These are phyloP conservation scores for Nicotiana undulata DNA, from an alignment of 257 asterid species.

Conservation along the genomic window DNA sequence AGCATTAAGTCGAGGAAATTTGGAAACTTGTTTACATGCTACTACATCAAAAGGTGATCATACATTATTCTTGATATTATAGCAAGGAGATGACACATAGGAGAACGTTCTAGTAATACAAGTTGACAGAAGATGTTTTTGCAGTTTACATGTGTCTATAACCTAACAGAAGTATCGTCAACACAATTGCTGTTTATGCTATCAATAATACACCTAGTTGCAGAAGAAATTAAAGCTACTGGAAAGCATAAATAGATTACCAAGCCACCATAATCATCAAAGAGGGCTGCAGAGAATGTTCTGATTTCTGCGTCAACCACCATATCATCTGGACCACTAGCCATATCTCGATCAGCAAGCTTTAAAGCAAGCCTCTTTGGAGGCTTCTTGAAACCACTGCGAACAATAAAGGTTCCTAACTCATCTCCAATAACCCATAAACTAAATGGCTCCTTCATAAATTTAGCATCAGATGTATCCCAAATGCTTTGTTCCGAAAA, in stretches of 20 bases:
- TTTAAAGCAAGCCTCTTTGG: conserved; percentile 82
- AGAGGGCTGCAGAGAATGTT: conserved; percentile 89
- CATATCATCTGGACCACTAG: conserved; percentile 59
- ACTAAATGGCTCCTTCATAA: conserved; percentile 60
- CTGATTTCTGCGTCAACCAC: conserved; percentile 71
- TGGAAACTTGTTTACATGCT: not conserved
- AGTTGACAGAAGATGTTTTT: not conserved
- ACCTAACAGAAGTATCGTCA: not conserved
- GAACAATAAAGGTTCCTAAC: conserved; percentile 70
- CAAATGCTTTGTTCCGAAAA: conserved; percentile 76
- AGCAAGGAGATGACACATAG: not conserved
- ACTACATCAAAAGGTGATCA: conserved; percentile 1
- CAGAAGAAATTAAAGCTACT: not conserved
- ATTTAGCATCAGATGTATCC: conserved; percentile 79
- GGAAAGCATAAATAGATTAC: conserved; percentile 28
- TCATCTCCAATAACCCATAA: conserved; percentile 78
- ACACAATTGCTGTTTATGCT: not conserved
- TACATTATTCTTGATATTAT: not conserved
- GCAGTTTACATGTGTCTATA: not conserved
- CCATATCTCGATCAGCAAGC: conserved; percentile 59
- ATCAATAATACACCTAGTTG: not conserved
- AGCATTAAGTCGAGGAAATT: not conserved
- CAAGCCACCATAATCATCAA: conserved; percentile 95
- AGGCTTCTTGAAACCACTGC: conserved; percentile 77
- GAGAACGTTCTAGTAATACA: not conserved